phyloP scores from a whole-genome alignment of 345 rosid species.

The Erodium maritimum region DNA sequence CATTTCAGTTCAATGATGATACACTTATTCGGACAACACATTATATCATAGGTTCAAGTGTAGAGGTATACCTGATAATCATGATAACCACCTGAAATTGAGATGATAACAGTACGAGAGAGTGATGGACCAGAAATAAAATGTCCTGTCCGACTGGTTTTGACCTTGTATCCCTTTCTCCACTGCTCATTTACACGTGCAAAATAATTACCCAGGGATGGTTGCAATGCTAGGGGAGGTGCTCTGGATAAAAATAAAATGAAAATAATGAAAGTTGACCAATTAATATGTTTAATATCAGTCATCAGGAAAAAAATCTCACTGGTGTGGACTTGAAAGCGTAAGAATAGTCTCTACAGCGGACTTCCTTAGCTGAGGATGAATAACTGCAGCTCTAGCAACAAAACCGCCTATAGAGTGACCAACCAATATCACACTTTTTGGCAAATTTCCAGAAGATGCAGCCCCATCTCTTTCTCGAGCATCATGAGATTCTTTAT shows the following conservation, averaged over 20 bases:
- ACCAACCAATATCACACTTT: conserved; percentile 83
- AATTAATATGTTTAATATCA: conserved; percentile 12
- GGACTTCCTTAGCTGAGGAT: conserved; percentile 67
- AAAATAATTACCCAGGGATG: conserved; percentile 86
- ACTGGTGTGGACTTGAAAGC: conserved; percentile 97
- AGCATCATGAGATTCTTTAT: conserved; percentile 61
- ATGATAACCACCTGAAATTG: conserved; percentile 82
- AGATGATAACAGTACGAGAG: conserved; percentile 66
- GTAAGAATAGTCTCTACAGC: conserved; percentile 82
- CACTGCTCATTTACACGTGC: conserved; percentile 65
- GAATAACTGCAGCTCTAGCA: conserved; percentile 91
- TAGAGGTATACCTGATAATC: conserved; percentile 67
- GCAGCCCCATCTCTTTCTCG: conserved; percentile 74
- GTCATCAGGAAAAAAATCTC: conserved; percentile 23
- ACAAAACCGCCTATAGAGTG: conserved; percentile 99
- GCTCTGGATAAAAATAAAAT: conserved; percentile 43
- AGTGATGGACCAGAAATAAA: conserved; percentile 48
- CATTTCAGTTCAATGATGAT: background rate
- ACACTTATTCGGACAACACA: background rate
- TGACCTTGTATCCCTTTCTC: conserved; percentile 68
- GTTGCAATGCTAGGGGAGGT: conserved; percentile 95
- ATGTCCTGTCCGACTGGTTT: conserved; percentile 37
- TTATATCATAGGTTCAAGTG: background rate
- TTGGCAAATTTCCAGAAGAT: conserved; percentile 49
- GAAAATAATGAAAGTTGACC: conserved; percentile 16